Evolutionary conservation across 495 filamentous ascomycete species (phyloP), one percentile per base, ranked within the genome.

Genomic region (Trichoderma erinaceum): DNA sequence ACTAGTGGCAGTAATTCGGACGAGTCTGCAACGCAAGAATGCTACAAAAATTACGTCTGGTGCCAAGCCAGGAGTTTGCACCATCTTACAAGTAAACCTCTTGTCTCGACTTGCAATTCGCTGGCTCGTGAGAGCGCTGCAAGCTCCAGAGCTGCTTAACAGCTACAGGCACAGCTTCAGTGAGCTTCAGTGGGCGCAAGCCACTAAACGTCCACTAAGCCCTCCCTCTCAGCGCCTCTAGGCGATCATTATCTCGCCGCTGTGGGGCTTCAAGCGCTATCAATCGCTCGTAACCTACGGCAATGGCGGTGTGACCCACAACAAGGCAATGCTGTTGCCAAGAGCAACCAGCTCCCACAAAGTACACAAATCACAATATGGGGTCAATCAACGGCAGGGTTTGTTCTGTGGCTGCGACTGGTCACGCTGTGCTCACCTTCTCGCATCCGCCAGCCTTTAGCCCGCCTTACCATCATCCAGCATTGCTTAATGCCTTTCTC

Each of bases 281-380:
- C 13, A 48, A 16, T 16, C 56, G 3, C 8, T 11, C 23, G 18
- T 25, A 52, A n/a, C 50, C 50, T 25, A 25, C 18, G 23, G 18
- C 16, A 61, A 61, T 27, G 56, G 56, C 56, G 56, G 25, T 61
- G 56, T 29, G 56, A 61, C 56, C 56, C 56, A 10, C 56, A 27
- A 52, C 1, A 13, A 61, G 8, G 23, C 56, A 10, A 1, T 61
- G 56, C 56, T 32, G 56, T 61, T 61, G 56, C 56, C 56, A 61
- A 18, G 23, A 32, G 56, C 56, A 61, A 61, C 56, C 56, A 29
- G 4, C 56, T 61, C 56, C 23, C 56, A 61, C 56, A 61, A 61
- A 61, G 56, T 61, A 61, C 56, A 61, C 56, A 61, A 61, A 61
- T 32, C 56, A 61, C 56, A 61, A 61, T 18, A 61, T 23, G 48